Evolutionary conservation across 441 rosid genomes (phyloP), one percentile per base, ranked within the genome.

Genomic region (Pelargonium myrrhifolium): DNA sequence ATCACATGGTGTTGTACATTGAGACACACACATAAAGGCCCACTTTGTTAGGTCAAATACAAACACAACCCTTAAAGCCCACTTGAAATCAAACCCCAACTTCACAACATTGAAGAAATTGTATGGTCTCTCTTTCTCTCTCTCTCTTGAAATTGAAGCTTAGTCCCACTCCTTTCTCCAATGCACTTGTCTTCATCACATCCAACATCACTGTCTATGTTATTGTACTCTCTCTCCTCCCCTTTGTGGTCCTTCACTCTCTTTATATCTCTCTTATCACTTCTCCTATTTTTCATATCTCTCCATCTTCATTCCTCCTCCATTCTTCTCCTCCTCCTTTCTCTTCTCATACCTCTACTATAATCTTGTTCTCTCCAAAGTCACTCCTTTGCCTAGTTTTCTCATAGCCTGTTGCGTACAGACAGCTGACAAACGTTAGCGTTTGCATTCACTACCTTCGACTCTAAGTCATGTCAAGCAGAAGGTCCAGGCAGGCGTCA

Each of bases 1-100:
- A 83, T 82, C 98, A 89, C 96, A 83, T 88, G 96, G 89, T 31
- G 66, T 65, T 84, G 92, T 72, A 82, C 69, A 76, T 72, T 45
- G 68, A 78, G 84, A 77, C 72, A 66, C 74, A 71, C 88, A 82
- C 85, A 79, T 56, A 69, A 74, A 75, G 96, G 86, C 89, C 98
- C 96, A 83, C 90, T 72, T 68, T 82, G 96, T 78, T 76, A 67
- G 70, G 82, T 71, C 68, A 74, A 72, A 67, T 73, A 53, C 83
- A 64, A 87, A 80, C 97, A 82, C 71, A 64, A 70, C 72, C 79
- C 75, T 74, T 70, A 28, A 73, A 74, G 78, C 77, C 85, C 89
- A 86, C 84, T 85, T 89, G 83, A 78, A 72, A 47, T 70, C 84
- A 62, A 78, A 72, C 82, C 85, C 86, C 84, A 71, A 51, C 26